phyloP scores from a whole-genome alignment of 306 rosid genomes.

The Arachis stenosperma region DNA sequence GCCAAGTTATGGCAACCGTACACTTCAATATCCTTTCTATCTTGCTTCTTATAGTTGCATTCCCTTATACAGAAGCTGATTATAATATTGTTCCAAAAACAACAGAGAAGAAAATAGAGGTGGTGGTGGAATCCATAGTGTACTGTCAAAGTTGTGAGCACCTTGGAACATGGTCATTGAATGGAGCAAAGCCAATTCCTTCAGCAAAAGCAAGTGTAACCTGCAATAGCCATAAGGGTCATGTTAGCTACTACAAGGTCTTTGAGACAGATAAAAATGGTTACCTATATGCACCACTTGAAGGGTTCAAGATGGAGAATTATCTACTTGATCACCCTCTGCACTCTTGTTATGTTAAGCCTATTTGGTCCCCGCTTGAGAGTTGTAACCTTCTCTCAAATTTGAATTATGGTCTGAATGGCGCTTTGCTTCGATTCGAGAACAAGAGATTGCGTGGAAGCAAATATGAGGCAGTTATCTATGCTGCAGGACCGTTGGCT shows the following conservation, averaged over 20 bases:
- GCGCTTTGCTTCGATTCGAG: conserved; percentile 73
- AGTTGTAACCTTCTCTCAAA: conserved; percentile 68
- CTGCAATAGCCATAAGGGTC: conserved; percentile 73
- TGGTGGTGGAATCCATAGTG: conserved; percentile 77
- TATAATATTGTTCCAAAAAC: conserved; percentile 27
- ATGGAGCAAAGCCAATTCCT: conserved; percentile 68
- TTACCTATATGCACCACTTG: conserved; percentile 71
- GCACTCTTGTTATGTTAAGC: conserved; percentile 77
- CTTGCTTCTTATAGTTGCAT: conserved; percentile 47
- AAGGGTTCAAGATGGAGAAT: conserved; percentile 65
- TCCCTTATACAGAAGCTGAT: conserved; percentile 43
- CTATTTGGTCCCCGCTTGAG: conserved; percentile 67
- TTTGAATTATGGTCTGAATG: conserved; percentile 73
- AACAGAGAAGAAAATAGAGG: conserved; percentile 49
- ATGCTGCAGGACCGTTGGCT: conserved; percentile 89
- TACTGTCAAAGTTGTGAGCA: conserved; percentile 85
- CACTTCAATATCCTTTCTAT: conserved; percentile 47
- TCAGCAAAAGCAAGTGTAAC: conserved; percentile 77
- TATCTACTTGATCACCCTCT: conserved; percentile 76
- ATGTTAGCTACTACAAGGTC: conserved; percentile 75
- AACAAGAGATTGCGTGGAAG: conserved; percentile 61
- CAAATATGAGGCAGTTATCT: conserved; percentile 68
- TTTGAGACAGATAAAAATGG: conserved; percentile 69
- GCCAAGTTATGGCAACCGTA: conserved; percentile 56
- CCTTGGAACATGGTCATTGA: conserved; percentile 73